Evolutionary conservation across 768 basidiomycete species (phyloP).

Genomic region (Hysterangium stoloniferum): DNA sequence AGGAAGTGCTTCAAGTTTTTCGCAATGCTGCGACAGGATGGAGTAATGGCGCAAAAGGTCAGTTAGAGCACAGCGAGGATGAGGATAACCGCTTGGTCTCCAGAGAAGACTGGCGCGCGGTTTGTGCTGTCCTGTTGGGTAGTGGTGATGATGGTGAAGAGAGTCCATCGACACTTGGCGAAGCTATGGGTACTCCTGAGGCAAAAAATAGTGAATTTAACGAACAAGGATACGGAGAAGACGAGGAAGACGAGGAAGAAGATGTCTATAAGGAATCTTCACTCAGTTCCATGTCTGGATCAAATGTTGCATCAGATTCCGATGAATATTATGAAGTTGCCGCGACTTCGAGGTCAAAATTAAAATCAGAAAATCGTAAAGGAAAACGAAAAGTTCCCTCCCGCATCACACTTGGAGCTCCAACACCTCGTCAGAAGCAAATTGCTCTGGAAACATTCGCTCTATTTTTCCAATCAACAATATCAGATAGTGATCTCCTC

Average conservation of each 20-base stretch:
- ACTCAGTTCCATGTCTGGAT: constrained; percentile 13
- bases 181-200: constrained; percentile 12
- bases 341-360: constrained; percentile 15
- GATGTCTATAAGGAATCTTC: constrained; percentile 6
- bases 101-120: constrained; percentile 69
- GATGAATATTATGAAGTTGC: constrained; percentile 19
- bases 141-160: constrained; percentile 22
- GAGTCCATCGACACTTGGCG: constrained; percentile 6
- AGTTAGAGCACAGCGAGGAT: constrained; percentile 7
- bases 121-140: constrained; percentile 69
- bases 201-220: neutral
- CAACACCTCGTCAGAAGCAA: constrained; percentile 46
- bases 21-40: constrained; percentile 71
- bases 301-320: constrained; percentile 18
- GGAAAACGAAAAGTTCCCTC: neutral
- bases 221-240: constrained; percentile 16
- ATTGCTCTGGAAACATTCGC: constrained; percentile 53
- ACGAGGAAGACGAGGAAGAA: constrained; percentile 18
- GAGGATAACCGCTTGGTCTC: constrained; percentile 35
- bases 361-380: neutral
- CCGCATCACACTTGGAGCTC: constrained; percentile 2
- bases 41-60: constrained; percentile 27
- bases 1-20: constrained; percentile 65
- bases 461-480: constrained; percentile 49
- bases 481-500: constrained; percentile 37